phyloP scores from a whole-genome alignment of 2,329 filamentous ascomycete species.

The Albophoma yamanashiensis region DNA sequence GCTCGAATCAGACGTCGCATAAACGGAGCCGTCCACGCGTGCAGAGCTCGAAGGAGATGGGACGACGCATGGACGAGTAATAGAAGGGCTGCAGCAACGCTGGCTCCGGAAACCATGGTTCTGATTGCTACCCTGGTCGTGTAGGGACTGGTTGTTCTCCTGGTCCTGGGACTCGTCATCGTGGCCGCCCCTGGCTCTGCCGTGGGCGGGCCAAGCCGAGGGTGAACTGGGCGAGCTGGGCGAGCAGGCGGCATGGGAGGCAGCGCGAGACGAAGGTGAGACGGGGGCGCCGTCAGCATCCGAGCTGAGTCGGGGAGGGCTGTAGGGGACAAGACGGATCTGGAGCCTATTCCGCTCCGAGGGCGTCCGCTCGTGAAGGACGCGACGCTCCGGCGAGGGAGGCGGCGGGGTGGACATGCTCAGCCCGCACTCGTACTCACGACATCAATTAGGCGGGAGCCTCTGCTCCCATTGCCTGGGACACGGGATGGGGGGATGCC shows the following conservation, averaged over 20 bases:
- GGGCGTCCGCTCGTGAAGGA: conserved; percentile 9
- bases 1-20: neutral
- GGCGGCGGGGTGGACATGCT: conserved; percentile 22
- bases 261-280: conserved; percentile 11
- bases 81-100: neutral
- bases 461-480: neutral
- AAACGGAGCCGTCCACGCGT: neutral
- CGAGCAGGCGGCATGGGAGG: conserved; percentile 11
- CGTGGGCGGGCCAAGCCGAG: neutral
- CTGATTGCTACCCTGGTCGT: neutral
- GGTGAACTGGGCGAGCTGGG: neutral
- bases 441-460: neutral
- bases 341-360: conserved; percentile 14
- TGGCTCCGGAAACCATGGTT: neutral
- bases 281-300: conserved; percentile 17
- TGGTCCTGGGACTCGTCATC: neutral
- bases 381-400: conserved; percentile 16
- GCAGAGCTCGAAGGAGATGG: neutral
- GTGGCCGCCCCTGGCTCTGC: neutral
- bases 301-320: conserved; percentile 22
- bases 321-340: conserved; percentile 28
- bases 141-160: neutral
- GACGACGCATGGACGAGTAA: neutral
- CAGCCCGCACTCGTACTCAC: conserved; percentile 5
- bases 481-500: neutral